phyloP scores from a whole-genome alignment of 352 stramenopile species.

The Globisporangium barbulae region DNA sequence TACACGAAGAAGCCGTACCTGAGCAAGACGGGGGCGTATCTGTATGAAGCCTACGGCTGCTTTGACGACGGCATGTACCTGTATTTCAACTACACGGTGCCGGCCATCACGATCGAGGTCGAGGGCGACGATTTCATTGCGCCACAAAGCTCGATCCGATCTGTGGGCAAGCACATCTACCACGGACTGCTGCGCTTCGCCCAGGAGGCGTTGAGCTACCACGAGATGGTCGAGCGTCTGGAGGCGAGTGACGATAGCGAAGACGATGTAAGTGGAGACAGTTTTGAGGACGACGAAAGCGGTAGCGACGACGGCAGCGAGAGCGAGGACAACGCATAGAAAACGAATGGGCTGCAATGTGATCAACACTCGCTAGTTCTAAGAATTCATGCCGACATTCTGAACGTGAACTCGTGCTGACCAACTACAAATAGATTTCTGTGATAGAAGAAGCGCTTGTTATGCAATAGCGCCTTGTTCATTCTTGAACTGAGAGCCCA shows the following conservation, averaged over 20 bases:
- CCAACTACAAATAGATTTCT: not conserved
- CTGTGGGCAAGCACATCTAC: conserved; percentile 53
- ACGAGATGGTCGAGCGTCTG: not conserved
- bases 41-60: conserved; percentile 73
- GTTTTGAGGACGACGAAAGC: not conserved
- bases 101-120: conserved; percentile 67
- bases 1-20: conserved; percentile 36
- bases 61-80: conserved; percentile 65
- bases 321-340: not conserved
- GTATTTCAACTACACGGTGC: conserved; percentile 57
- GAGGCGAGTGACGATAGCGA: not conserved
- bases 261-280: not conserved
- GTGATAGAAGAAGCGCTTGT: not conserved
- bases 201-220: conserved; percentile 44
- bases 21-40: conserved; percentile 43
- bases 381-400: too few relatives aligned
- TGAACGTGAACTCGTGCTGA: not conserved
- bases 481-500: too few relatives aligned
- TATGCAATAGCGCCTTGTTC: too few relatives aligned
- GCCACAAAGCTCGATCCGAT: conserved; percentile 50
- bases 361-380: too few relatives aligned
- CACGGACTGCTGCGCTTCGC: conserved; percentile 58
- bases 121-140: conserved; percentile 68
- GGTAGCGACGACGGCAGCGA: not conserved
- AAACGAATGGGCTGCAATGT: too few relatives aligned